Base-by-base conservation (phyloP, 805 yeast genomes). In the Cyberlindnera nakhonratchasimensis region DNA sequence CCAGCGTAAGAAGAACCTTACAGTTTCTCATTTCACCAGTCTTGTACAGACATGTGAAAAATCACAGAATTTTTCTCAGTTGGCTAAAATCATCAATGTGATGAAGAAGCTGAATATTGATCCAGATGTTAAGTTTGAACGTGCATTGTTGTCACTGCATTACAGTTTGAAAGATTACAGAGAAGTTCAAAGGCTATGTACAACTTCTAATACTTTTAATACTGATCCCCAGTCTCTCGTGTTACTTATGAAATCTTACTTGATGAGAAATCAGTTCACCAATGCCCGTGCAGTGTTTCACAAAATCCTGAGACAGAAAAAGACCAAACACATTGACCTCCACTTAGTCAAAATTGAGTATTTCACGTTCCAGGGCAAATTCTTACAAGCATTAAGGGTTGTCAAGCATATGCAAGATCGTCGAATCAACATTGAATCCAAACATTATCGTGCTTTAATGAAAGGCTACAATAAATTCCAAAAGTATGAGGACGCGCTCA, bases 361-460 rank as follows among this genome's bases (percentile, higher is more conserved):
- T 30, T 29, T 28, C 34, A 31, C 48, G 8, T 31, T 32, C 39
- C 48, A 42, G 47, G 59, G 44, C 10, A 40, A 32, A 34, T 65
- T 36, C 62, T 52, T 18, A 54, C 59, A 22, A 1, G 64, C 68
- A 1, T 46, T 66, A n/a, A 52, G 54, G 13, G 37, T 61, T 4
- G 28, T 67, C 16, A 57, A 53, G 23, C 46, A 45, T 18, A 59
- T 65, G 55, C 59, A 63, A 5, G 50, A 51, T 3, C 47, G 42
- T 1, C 43, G 42, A 1, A 18, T 54, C 11, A 39, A 35, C 22
- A 49, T 52, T 7, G 52, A 47, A 1, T 41, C 58, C 2, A 29
- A 48, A 2, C 67, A 64, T 43, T 65, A 62, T 42, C 59, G 57
- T 20, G 44, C 48, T 1, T 35, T 67, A 21, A 62, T 67, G 64